These are phyloP conservation scores for Moringa oleifera DNA, from an alignment of 345 rosid species.

Conservation along the genomic window DNA sequence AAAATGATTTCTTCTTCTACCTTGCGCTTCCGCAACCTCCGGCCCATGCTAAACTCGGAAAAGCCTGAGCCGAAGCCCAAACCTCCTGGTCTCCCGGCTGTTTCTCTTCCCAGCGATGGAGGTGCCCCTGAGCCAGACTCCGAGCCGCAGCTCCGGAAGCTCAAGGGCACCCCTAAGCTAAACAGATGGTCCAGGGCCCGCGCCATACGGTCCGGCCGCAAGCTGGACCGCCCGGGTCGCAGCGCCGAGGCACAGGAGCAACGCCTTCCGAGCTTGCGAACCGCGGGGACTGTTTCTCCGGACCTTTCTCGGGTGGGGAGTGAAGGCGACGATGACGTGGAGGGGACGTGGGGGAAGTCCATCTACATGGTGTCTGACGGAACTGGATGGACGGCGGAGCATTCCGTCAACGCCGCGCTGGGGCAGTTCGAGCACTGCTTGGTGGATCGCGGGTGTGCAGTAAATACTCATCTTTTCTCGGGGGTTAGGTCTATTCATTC, in stretches of 20 bases:
- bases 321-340: constrained; percentile 29
- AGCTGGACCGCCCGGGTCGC: constrained; percentile 43
- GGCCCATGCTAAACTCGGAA: too few species aligned
- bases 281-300: constrained; percentile 21
- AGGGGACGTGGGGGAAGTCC: constrained; percentile 39
- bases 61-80: too few species aligned
- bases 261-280: background rate
- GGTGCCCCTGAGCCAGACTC: too few species aligned
- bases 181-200: constrained; percentile 91
- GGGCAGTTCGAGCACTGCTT: constrained; percentile 89
- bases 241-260: constrained; percentile 5
- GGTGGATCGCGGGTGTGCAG: constrained; percentile 86
- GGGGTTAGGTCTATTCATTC: constrained; percentile 78
- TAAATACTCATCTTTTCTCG: constrained; percentile 83
- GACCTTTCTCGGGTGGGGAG: constrained; percentile 2
- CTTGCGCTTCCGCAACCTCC: too few species aligned
- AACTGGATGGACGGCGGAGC: constrained; percentile 96
- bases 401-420: constrained; percentile 77
- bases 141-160: constrained; percentile 35
- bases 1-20: too few species aligned
- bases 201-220: constrained; percentile 56
- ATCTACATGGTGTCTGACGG: constrained; percentile 91
- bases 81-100: too few species aligned
- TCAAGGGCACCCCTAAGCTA: constrained; percentile 61
- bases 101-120: too few species aligned